Base-by-base conservation (phyloP, 164 flowering plant species). In the Kalanchoe fedtschenkoi region DNA sequence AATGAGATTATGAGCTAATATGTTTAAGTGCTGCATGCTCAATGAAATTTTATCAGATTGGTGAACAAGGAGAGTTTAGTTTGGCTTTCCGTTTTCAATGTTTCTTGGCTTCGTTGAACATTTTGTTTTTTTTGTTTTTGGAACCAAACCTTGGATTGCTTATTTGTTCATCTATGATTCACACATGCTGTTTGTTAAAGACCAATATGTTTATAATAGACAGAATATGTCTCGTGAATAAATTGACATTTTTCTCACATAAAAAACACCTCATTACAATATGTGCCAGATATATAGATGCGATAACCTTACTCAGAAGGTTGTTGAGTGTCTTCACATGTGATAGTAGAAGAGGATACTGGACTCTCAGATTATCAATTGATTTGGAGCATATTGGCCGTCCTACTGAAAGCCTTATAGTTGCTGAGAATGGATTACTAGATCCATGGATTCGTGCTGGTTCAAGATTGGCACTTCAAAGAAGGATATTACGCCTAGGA, bases 361-460 rank as follows among this genome's bases (percentile, higher is more conserved):
- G 97, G 96, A 83, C 88, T 24, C 68, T 89, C 58, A 86, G 97
- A 68, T 74, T 92, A 64, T 89, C 98, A 5, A 66, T 85, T 65
- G 85, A 92, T 72, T 73, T 92, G 76, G 98, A 88, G 76, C 97
- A 92, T 72, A 17, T 82, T 17, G 88, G 89, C 10, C 76, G 69
- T 66, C 67, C 74, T 14, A 70, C 85, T 67, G 90, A 89, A 72
- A 92, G 98, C 72, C 87, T 92, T 51, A 71, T 68, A 59, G 84
- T 92, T 68, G 98, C 97, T 61, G 98, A 92, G 71, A 71, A 76
- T 70, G 96, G 88, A 19, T 61, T 89, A 43, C 68, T 72, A 58
- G 98, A 92, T 84, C 79, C 88, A 60, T 89, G 87, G 87, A 84
- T 89, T 39, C 89, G 98, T 76, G 88, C 97, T 76, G 98, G 96